Evolutionary conservation across 176 grass and related monocot genomes (phyloP).

Genomic region (Guadua angustifolia): DNA sequence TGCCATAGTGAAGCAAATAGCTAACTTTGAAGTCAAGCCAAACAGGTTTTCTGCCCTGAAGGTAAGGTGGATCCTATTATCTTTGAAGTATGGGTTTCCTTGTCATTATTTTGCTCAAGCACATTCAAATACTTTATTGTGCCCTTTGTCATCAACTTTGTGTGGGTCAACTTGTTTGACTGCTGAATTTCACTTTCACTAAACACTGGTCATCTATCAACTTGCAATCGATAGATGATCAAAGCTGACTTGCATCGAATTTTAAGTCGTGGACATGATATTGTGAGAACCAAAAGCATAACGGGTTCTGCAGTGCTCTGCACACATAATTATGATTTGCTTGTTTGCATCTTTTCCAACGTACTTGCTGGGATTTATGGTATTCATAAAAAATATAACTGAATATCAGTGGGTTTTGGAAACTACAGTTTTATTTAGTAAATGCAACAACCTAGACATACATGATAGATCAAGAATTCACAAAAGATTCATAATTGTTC

Average conservation of each 20-base stretch:
- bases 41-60: constrained; percentile 88
- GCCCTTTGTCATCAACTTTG: constrained; percentile 25
- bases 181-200: constrained; percentile 9
- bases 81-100: constrained; percentile 14
- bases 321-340: constrained; percentile 9
- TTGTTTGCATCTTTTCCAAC: not conserved
- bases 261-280: constrained; percentile 34
- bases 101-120: constrained; percentile 9
- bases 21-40: constrained; percentile 85
- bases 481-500: not conserved
- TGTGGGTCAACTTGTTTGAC: not conserved
- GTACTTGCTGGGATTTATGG: not conserved
- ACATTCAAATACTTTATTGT: constrained; percentile 5
- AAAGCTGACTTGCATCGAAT: constrained; percentile 7
- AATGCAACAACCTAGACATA: not conserved
- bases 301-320: not conserved
- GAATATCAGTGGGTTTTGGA: not conserved
- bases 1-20: constrained; percentile 75
- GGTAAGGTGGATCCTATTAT: constrained; percentile 53
- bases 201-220: not conserved
- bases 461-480: not conserved
- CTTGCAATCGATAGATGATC: constrained; percentile 12
- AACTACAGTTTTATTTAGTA: not conserved
- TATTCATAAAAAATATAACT: not conserved
- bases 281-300: constrained; percentile 12